Percentiles rank a stretch among this genome's conserved stretches.
Evolutionary conservation across 1,284 basidiomycete species (phyloP).

Genomic region (Cystobasidium sp.): DNA sequence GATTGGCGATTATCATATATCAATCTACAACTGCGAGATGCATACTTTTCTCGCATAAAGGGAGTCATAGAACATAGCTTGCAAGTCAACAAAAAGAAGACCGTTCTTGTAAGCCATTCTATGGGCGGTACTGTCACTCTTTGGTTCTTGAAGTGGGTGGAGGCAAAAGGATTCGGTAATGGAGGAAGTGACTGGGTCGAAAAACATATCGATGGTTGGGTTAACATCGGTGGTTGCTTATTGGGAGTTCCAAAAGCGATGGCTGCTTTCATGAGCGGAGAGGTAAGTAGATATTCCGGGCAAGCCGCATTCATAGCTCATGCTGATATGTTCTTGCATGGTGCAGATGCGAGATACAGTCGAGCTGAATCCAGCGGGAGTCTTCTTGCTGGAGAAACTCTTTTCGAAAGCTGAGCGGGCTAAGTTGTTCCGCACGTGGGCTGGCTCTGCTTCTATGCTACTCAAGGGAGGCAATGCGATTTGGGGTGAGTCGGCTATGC

Average conservation of each 20-base stretch:
- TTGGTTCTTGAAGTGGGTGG: slow-evolving; percentile 71
- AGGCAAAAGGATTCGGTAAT: slow-evolving; percentile 74
- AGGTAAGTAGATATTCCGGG: slow-evolving; percentile 55
- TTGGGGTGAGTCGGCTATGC: slow-evolving; percentile 68
- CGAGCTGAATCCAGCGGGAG: slow-evolving; percentile 79
- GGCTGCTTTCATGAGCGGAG: slow-evolving; percentile 89
- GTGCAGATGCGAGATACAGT: slow-evolving; percentile 70
- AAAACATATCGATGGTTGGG: slow-evolving; percentile 61
- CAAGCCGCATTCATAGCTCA: background rate
- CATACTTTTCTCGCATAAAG: slow-evolving; percentile 89
- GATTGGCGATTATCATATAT: slow-evolving; percentile 85
- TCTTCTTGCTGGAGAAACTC: slow-evolving; percentile 63
- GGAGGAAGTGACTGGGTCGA: slow-evolving; percentile 93
- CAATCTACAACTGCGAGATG: slow-evolving; percentile 88
- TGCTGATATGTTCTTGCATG: background rate
- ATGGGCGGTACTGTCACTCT: slow-evolving; percentile 76
- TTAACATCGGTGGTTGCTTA: slow-evolving; percentile 78
- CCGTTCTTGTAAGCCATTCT: slow-evolving; percentile 66
- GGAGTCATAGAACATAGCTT: slow-evolving; percentile 80
- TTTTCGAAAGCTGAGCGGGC: slow-evolving; percentile 90
- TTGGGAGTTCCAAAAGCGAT: slow-evolving; percentile 83
- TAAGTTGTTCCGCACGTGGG: slow-evolving; percentile 88
- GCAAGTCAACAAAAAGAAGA: slow-evolving; percentile 74
- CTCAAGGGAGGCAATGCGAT: slow-evolving; percentile 81
- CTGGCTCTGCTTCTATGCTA: slow-evolving; percentile 52